Evolutionary conservation across 2,329 filamentous ascomycete species (phyloP), one percentile per base, ranked within the genome.

Genomic region (Rhynchosporium secalis): DNA sequence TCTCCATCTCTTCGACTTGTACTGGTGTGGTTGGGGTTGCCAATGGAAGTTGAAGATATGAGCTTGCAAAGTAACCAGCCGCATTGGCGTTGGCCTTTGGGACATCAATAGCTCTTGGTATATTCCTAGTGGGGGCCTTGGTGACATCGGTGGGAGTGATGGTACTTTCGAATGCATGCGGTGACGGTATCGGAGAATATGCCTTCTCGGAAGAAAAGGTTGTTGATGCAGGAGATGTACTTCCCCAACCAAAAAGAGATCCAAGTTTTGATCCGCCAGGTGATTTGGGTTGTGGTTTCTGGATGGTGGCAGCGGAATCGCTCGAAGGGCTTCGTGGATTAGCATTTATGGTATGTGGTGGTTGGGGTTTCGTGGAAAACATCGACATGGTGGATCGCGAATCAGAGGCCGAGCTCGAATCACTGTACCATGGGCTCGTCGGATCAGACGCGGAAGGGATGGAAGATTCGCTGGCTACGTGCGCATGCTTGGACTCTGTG

Each of bases 1-100:
- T 90, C 80, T 99, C 95, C 80, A 99, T 88, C 75, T 96, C 92
- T 75, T 92, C 86, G 72, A 96, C 83, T 75, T 92, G 77, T 66
- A 74, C 71, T 75, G 69, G 81, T 68, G 81, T 78, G 70, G 75
- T 70, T 56, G 65, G 68, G 65, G 68, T 70, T 69, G 65, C 73
- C 63, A 72, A 66, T 49, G 69, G 70, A 64, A 72, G 54, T 67
- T 71, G 68, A 61, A 72, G 61, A 64, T 70, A 69, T 65, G 71
- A 60, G 56, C 62, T 70, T 62, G 65, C 69, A 68, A 75, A 69
- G 68, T 71, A 72, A 41, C 61, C 66, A 56, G 64, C 71, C 33
- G 76, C 77, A 72, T 84, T 83, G 31, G 69, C 70, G 65, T 75
- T 75, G 40, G 72, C 72, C 64, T 71, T 74, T 33, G 71, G 69